Evolutionary conservation across 1,139 yeast genomes (phyloP).

Genomic region (Blastobotrys indianensis): DNA sequence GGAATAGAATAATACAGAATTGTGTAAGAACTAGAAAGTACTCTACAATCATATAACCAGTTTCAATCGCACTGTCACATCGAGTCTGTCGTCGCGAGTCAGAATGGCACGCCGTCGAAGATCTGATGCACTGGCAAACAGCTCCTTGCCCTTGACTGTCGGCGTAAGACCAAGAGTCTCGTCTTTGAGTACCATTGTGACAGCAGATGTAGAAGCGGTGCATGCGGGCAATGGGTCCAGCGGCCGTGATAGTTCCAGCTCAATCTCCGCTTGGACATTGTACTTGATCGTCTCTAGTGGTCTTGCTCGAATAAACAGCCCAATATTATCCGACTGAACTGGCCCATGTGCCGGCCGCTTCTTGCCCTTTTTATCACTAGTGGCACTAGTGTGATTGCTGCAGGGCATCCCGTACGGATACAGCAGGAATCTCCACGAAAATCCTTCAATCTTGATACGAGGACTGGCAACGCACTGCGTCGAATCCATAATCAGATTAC

Average conservation of each 20-base stretch:
- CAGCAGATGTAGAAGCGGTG: neutral
- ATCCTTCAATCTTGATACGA: slow-evolving; percentile 4
- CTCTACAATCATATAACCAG: slow-evolving; percentile 3
- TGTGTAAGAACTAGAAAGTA: too few species aligned
- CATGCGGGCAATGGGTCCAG: too few species aligned
- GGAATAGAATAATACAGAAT: too few species aligned
- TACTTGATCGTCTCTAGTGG: neutral
- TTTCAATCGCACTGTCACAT: slow-evolving; percentile 5
- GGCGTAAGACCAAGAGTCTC: slow-evolving; percentile 8
- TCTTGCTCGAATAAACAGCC: slow-evolving; percentile 6
- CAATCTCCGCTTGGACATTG: neutral
- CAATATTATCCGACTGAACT: neutral
- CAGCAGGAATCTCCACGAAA: slow-evolving; percentile 7
- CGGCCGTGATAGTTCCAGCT: slow-evolving; percentile 1
- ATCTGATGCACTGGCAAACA: neutral
- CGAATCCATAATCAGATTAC: neutral
- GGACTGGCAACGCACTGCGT: slow-evolving; percentile 1
- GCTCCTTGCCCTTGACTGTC: neutral
- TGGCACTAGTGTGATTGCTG: neutral
- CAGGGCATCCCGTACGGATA: slow-evolving; percentile 1
- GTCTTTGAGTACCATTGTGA: slow-evolving; percentile 1
- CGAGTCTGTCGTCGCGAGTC: slow-evolving; percentile 3
- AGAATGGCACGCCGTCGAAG: neutral
- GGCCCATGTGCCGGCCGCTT: neutral
- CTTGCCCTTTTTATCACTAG: too few species aligned